Conservation (phyloP, 2,329 filamentous ascomycete genomes). For the Aureobasidium leucospermi region DNA sequence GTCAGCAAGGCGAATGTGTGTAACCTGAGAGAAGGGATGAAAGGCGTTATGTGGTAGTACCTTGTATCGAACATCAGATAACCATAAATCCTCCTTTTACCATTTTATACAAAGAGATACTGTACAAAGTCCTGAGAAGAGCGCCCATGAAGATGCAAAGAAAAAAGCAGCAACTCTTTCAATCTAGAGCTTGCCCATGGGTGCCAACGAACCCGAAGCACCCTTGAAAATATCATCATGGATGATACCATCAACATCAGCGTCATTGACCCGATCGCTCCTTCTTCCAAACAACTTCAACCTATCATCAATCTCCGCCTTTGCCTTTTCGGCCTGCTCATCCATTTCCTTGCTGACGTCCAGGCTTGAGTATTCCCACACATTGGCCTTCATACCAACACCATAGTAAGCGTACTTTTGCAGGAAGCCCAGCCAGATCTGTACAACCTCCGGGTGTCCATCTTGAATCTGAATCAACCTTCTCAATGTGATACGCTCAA, state of each 20-base stretch:
- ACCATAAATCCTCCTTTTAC: background rate
- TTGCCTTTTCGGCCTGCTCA: conserved; percentile 25
- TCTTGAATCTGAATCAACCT: conserved; percentile 89
- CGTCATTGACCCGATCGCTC: conserved; percentile 19
- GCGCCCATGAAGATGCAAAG: background rate
- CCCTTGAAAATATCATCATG: conserved; percentile 26
- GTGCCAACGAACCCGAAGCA: conserved; percentile 22
- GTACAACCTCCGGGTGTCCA: conserved; percentile 79
- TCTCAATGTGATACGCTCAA: conserved; percentile 80
- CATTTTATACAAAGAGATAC: conserved; percentile 8
- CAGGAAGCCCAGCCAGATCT: conserved; percentile 87
- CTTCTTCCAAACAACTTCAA: conserved; percentile 23
- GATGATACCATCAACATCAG: conserved; percentile 16
- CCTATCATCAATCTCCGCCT: conserved; percentile 23
- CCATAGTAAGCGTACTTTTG: conserved; percentile 89
- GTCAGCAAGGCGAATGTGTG: background rate
- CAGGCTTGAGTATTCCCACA: conserved; percentile 73
- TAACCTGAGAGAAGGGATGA: background rate
- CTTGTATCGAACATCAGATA: background rate
- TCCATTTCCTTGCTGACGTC: conserved; percentile 29
- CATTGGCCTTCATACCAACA: conserved; percentile 98
- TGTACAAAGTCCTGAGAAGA: background rate
- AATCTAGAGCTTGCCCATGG: conserved; percentile 19
- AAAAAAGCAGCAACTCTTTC: conserved; percentile 5
- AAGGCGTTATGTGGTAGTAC: background rate